Base-by-base conservation (phyloP, 495 filamentous ascomycete species). In the Xylaria telfairii region DNA sequence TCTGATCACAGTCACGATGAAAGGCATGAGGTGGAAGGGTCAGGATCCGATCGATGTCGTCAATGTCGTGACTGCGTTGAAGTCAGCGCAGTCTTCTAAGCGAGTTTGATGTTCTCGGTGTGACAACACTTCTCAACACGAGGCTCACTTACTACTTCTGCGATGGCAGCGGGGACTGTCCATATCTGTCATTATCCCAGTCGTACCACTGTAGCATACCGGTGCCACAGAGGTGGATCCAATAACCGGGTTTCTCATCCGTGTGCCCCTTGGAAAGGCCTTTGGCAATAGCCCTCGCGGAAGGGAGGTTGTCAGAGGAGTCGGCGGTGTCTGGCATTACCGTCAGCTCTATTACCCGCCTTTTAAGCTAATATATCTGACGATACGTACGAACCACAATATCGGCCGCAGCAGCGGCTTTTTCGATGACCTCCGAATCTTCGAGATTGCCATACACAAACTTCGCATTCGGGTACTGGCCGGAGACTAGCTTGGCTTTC, bases 401-500 rank as follows among this genome's bases (percentile, higher is more conserved):
- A 73, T 93, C 89, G 4, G 92, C 90, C 4, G 84, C 85, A 4
- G 85, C 83, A 49, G 85, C 85, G 68, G 91, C 90, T 26, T 83
- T 80, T 69, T 87, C 85, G 9, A 93, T 78, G 1, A 91, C 70
- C 0, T 83, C 81, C 7, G 83, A 74, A 65, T 85, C 83, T 49
- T 92, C 88, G 5, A 91, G 82, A 39, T 78, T 82, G 26, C 90
- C 89, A 65, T 89, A 86, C 17, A 91, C 88, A 21, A 90, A 80
- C 0, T 81, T 79, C 21, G 54, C 72, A 0, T 75, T 83, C 15
- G 90, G 86, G 72, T 90, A 92, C 34, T 85, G 77, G 70, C 82
- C 84, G 15, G 86, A 83, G 26, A 96, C 83, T 44, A 81, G 79
- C 24, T 88, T 85, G 42, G 86, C 90, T 73, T 92, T 93, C 61